These are phyloP conservation scores for Geranium incanum DNA, from an alignment of 441 rosid genomes.

Conservation along the genomic window DNA sequence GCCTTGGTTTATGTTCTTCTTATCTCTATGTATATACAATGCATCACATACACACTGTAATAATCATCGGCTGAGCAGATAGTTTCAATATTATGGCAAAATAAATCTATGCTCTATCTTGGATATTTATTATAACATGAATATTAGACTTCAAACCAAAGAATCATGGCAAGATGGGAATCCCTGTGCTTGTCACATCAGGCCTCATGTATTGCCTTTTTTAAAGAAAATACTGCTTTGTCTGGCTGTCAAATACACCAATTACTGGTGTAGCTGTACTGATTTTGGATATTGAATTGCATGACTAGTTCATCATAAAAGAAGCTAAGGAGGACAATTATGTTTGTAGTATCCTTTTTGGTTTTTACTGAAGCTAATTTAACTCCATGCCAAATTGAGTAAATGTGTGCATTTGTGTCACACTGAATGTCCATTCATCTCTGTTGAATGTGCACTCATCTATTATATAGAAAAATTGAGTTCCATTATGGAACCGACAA, in stretches of 20 bases:
- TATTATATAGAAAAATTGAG: slow-evolving; percentile 3
- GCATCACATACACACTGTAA: neutral
- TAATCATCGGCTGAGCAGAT: neutral
- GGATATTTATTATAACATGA: slow-evolving; percentile 5
- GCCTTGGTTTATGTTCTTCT: slow-evolving; percentile 12
- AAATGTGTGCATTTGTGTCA: neutral
- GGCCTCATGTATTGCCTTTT: neutral
- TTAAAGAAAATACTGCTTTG: neutral
- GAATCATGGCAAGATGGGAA: neutral
- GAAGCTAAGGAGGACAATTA: neutral
- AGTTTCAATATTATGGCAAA: neutral
- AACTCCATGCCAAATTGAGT: neutral
- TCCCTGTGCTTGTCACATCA: neutral
- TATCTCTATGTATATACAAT: slow-evolving; percentile 1
- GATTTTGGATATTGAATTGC: neutral
- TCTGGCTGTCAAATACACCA: neutral
- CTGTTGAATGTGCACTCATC: neutral
- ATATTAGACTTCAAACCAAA: neutral
- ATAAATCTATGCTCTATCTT: neutral
- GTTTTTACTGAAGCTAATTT: neutral
- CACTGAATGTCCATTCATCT: neutral
- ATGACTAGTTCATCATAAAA: neutral
- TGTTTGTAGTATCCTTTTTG: too few species aligned
- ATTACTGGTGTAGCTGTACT: neutral
- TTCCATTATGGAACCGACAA: neutral